A percentile compares a stretch with the other conserved stretches of the same genome.
Evolutionary conservation across 1,284 basidiomycete genomes (phyloP).

Genomic region (Puccinia polysora): DNA sequence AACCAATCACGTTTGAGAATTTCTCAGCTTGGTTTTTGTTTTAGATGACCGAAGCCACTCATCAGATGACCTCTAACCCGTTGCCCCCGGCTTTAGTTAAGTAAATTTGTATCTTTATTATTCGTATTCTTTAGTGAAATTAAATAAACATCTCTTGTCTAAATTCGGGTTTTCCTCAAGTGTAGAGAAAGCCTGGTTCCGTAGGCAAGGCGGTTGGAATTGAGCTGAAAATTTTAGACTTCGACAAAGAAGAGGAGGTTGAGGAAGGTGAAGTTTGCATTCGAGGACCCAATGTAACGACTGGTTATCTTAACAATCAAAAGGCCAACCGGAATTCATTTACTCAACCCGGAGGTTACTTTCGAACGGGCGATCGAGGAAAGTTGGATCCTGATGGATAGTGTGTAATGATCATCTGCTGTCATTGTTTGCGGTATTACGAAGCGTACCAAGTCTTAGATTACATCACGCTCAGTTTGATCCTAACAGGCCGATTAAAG

Average conservation of each 20-base stretch:
- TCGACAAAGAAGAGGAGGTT: conserved; percentile 53
- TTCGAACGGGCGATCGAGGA: conserved; percentile 65
- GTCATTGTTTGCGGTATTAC: conserved; percentile 44
- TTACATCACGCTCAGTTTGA: conserved; percentile 11
- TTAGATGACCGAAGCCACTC: conserved; percentile 53
- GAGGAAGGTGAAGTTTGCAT: conserved; percentile 56
- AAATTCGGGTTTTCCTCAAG: not conserved
- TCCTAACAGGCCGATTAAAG: conserved; percentile 51
- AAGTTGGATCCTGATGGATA: conserved; percentile 62
- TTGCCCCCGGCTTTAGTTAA: conserved; percentile 49
- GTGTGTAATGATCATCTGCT: conserved; percentile 3
- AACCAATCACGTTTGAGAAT: too few relatives aligned
- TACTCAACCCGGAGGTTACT: conserved; percentile 54
- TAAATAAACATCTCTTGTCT: not conserved
- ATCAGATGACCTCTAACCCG: conserved; percentile 56
- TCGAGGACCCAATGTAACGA: conserved; percentile 56
- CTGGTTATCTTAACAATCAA: conserved; percentile 56
- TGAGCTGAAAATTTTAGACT: conserved; percentile 54
- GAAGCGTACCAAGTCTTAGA: conserved; percentile 57
- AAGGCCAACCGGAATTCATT: conserved; percentile 54
- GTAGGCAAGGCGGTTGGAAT: conserved; percentile 57
- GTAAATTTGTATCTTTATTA: not conserved
- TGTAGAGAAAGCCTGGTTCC: conserved; percentile 54
- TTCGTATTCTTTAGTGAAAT: too few relatives aligned
- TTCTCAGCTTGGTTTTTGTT: too few relatives aligned